A percentile compares a stretch with the other conserved stretches of the same genome.
These are phyloP conservation scores for Aureobasidium sp. DNA, from an alignment of 2,329 filamentous ascomycete genomes.

Conservation along the genomic window DNA sequence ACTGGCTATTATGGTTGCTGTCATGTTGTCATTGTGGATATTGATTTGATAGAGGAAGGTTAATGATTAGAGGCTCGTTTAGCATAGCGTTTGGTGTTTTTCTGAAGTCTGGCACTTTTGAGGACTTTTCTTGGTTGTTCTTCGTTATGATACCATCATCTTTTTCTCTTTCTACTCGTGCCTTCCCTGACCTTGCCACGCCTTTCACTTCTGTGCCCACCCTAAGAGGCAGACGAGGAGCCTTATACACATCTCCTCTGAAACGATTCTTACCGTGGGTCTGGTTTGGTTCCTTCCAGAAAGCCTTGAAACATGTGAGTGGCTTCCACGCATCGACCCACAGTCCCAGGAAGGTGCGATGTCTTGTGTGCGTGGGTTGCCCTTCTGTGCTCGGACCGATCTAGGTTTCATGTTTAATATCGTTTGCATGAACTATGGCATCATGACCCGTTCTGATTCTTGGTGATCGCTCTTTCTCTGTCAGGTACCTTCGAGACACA, in stretches of 20 bases:
- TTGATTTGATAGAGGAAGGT: not conserved
- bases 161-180: not conserved
- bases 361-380: not conserved
- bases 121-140: not conserved
- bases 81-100: conserved; percentile 4
- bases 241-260: too few relatives aligned
- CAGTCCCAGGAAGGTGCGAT: not conserved
- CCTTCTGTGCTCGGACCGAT: not conserved
- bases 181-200: too few relatives aligned
- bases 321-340: not conserved
- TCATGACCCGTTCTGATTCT: not conserved
- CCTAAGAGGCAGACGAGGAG: too few relatives aligned
- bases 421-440: not conserved
- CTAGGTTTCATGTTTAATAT: not conserved
- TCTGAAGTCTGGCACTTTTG: not conserved
- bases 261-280: too few relatives aligned
- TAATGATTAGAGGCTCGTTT: not conserved
- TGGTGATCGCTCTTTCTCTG: too few relatives aligned
- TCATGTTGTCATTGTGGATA: not conserved
- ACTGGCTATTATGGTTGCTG: not conserved
- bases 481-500: too few relatives aligned
- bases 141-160: not conserved
- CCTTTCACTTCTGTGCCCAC: too few relatives aligned
- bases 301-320: not conserved
- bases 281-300: not conserved